Evolutionary conservation across 2,329 filamentous ascomycete species (phyloP).

Genomic region (Parascedosporium putredinis): DNA sequence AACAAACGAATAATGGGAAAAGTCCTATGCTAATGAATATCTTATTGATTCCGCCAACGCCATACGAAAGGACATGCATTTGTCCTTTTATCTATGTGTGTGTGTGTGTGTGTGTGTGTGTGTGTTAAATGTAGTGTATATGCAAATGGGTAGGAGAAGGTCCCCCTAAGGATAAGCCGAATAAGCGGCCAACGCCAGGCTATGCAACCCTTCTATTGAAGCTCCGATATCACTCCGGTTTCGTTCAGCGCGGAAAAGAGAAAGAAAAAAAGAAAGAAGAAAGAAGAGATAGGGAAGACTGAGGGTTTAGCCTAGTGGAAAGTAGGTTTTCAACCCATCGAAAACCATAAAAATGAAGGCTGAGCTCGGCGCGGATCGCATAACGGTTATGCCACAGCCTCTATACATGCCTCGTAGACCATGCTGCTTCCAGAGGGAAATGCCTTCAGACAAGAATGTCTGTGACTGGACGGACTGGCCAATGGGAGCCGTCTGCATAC

Average conservation of each 20-base stretch:
- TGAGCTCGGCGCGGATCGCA: slow-evolving; percentile 84
- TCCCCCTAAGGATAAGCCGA: slow-evolving; percentile 9
- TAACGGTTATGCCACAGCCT: slow-evolving; percentile 87
- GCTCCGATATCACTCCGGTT: background rate
- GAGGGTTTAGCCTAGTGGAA: slow-evolving; percentile 40
- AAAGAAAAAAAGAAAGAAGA: no score
- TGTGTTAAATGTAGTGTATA: slow-evolving; percentile 13
- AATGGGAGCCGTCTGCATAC: slow-evolving; percentile 84
- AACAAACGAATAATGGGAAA: background rate
- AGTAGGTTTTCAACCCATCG: slow-evolving; percentile 66
- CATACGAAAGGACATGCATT: background rate
- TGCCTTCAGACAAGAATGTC: slow-evolving; percentile 64
- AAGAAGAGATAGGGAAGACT: no score
- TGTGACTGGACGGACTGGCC: slow-evolving; percentile 42
- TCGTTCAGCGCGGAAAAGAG: no score
- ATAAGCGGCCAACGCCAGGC: slow-evolving; percentile 6
- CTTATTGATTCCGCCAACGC: background rate
- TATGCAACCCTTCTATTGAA: slow-evolving; percentile 3
- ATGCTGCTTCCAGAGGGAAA: slow-evolving; percentile 67
- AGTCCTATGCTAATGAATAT: no score
- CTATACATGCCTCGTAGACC: slow-evolving; percentile 81
- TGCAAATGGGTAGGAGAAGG: slow-evolving; percentile 16
- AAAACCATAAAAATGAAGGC: slow-evolving; percentile 97
- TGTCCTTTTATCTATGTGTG: no score
- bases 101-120: no score